These are phyloP conservation scores for Trametes cinnabarina DNA, from an alignment of 768 basidiomycete genomes.

Conservation along the genomic window DNA sequence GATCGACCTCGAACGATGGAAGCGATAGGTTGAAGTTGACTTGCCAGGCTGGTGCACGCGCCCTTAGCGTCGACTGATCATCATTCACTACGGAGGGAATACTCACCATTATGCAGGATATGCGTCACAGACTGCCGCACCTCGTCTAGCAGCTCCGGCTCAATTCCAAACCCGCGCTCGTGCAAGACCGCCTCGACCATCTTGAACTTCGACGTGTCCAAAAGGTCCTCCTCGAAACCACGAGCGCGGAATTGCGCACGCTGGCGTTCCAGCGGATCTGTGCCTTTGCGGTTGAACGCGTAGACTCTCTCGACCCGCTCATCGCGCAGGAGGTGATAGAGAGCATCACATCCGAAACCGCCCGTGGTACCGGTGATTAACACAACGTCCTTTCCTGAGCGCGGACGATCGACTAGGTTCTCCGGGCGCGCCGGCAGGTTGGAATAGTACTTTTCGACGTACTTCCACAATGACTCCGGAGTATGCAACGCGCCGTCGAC, in stretches of 20 bases:
- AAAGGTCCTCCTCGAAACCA: slow-evolving; percentile 32
- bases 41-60: slow-evolving; percentile 32
- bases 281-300: slow-evolving; percentile 26
- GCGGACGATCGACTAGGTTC: not conserved
- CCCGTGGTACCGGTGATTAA: slow-evolving; percentile 37
- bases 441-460: slow-evolving; percentile 7
- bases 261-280: slow-evolving; percentile 27
- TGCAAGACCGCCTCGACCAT: slow-evolving; percentile 35
- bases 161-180: slow-evolving; percentile 18
- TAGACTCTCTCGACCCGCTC: slow-evolving; percentile 24
- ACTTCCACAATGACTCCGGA: slow-evolving; percentile 4
- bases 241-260: slow-evolving; percentile 26
- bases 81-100: too few species aligned
- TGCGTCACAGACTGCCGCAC: slow-evolving; percentile 14
- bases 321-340: slow-evolving; percentile 23
- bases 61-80: not conserved
- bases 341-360: slow-evolving; percentile 30
- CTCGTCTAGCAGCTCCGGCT: slow-evolving; percentile 8
- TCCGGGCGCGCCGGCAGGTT: slow-evolving; percentile 4
- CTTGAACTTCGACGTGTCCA: slow-evolving; percentile 31
- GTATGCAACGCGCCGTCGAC: slow-evolving; percentile 5
- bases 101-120: slow-evolving; percentile 30
- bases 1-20: slow-evolving; percentile 38
- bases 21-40: slow-evolving; percentile 43
- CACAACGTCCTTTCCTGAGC: slow-evolving; percentile 24